Percentiles rank a stretch among this genome's conserved stretches.
Conservation (phyloP, 2,329 filamentous ascomycete species). For the Coniosporium tulheliwenetii region DNA sequence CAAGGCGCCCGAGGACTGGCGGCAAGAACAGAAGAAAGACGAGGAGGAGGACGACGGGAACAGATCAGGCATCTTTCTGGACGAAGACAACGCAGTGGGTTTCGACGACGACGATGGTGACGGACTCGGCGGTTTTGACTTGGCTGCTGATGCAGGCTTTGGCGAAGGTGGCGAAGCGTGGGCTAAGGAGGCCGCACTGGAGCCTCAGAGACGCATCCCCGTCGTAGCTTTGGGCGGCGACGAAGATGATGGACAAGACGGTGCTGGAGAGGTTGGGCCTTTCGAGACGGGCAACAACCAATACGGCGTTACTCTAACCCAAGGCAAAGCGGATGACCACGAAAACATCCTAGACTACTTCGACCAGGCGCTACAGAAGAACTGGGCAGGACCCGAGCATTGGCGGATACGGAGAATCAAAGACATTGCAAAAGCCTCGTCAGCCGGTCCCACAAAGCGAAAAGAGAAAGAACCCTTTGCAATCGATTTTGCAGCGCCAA, state of each 20-base stretch:
- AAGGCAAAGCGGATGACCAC: slow-evolving; percentile 54
- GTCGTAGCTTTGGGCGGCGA: slow-evolving; percentile 36
- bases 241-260: slow-evolving; percentile 36
- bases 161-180: slow-evolving; percentile 93
- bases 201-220: slow-evolving; percentile 73
- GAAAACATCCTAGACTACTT: slow-evolving; percentile 98
- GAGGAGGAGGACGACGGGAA: slow-evolving; percentile 37
- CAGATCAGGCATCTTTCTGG: slow-evolving; percentile 67
- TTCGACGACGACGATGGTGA: slow-evolving; percentile 69
- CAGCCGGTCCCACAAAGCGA: slow-evolving; percentile 43
- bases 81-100: slow-evolving; percentile 69
- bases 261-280: slow-evolving; percentile 27
- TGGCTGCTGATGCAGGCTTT: slow-evolving; percentile 59
- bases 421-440: slow-evolving; percentile 44
- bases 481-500: slow-evolving; percentile 71
- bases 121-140: slow-evolving; percentile 44
- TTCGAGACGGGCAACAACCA: slow-evolving; percentile 49
- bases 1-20: slow-evolving; percentile 77
- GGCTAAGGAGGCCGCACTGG: slow-evolving; percentile 77
- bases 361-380: slow-evolving; percentile 89
- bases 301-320: slow-evolving; percentile 67
- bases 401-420: slow-evolving; percentile 96
- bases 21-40: slow-evolving; percentile 47
- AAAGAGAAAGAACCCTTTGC: slow-evolving; percentile 97
- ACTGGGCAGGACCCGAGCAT: slow-evolving; percentile 96